These are phyloP conservation scores for Plasmodium berghei DNA, from an alignment of 169 alveolate species.

Conservation along the genomic window DNA sequence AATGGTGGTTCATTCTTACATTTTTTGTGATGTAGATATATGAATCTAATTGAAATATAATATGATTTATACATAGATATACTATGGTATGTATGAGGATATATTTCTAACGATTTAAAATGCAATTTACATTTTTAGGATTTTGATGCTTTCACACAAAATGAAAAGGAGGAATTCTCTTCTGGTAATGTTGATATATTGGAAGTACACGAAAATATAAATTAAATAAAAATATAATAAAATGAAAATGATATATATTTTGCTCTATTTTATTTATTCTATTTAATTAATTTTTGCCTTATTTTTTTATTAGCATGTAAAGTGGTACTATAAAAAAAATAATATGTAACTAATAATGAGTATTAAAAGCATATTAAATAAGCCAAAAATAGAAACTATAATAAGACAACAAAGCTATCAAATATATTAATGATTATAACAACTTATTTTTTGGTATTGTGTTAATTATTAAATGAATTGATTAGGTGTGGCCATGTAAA, in stretches of 20 bases:
- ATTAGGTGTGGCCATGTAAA: conserved; percentile 71
- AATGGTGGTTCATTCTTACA: background rate
- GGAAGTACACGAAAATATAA: background rate
- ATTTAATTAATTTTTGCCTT: conserved; percentile 7
- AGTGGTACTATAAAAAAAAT: conserved; percentile 25
- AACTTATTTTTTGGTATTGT: background rate
- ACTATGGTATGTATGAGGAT: background rate
- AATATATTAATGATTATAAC: background rate
- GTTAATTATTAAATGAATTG: background rate
- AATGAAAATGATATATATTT: background rate
- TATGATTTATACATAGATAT: background rate
- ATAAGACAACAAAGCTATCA: background rate
- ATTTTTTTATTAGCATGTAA: conserved; percentile 43
- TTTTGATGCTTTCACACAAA: conserved; percentile 53
- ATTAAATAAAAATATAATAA: background rate
- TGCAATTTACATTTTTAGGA: conserved; percentile 23
- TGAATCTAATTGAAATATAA: too few relatives aligned
- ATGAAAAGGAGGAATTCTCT: conserved; percentile 72
- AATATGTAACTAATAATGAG: background rate
- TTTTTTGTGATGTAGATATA: background rate
- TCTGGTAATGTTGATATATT: conserved; percentile 23
- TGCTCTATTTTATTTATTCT: conserved; percentile 2
- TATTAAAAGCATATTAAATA: conserved; percentile 5
- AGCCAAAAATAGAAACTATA: background rate
- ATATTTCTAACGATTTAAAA: background rate